A percentile compares a stretch with the other conserved stretches of the same genome.
Evolutionary conservation across 208 protist species (phyloP).

Genomic region (Crithidia thermophila): DNA sequence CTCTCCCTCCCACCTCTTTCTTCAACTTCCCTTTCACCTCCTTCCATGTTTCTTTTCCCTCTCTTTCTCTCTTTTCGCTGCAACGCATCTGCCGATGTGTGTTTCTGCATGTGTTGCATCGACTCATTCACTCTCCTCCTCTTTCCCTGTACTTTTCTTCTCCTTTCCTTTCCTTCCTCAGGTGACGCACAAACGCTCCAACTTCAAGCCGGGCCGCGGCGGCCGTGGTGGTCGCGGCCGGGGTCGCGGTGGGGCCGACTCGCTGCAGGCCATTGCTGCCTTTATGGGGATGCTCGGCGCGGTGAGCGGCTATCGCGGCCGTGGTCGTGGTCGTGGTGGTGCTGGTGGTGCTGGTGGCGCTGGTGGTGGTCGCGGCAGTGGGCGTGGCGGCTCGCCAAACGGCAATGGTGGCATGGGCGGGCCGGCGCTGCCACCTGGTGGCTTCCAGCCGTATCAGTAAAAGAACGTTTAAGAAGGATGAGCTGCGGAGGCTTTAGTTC

Average conservation of each 20-base stretch:
- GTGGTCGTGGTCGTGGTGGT: conserved; percentile 26
- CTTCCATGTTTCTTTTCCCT: conserved; percentile 9
- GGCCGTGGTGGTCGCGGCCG: conserved; percentile 39
- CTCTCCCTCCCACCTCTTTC: background rate
- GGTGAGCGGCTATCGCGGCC: conserved; percentile 31
- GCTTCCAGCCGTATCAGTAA: conserved; percentile 66
- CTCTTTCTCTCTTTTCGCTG: conserved; percentile 4
- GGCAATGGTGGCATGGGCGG: conserved; percentile 10
- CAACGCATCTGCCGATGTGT: background rate
- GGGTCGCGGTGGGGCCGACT: conserved; percentile 35
- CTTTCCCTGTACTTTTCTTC: background rate
- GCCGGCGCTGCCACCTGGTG: conserved; percentile 22
- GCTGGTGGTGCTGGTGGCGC: conserved; percentile 15
- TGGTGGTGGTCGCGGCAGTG: conserved; percentile 29
- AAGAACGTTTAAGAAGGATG: background rate
- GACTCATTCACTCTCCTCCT: conserved; percentile 1
- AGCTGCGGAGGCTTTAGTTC: background rate
- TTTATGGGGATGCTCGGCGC: conserved; percentile 72
- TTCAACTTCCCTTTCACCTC: background rate
- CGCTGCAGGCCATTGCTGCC: conserved; percentile 66
- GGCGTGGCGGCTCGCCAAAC: conserved; percentile 2
- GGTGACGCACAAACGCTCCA: conserved; percentile 81
- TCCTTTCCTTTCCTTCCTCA: conserved; percentile 19
- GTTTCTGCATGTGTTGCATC: conserved; percentile 1
- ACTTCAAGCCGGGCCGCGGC: conserved; percentile 61